Evolutionary conservation across 2,329 filamentous ascomycete genomes (phyloP).

Genomic region (Monilinia laxa): DNA sequence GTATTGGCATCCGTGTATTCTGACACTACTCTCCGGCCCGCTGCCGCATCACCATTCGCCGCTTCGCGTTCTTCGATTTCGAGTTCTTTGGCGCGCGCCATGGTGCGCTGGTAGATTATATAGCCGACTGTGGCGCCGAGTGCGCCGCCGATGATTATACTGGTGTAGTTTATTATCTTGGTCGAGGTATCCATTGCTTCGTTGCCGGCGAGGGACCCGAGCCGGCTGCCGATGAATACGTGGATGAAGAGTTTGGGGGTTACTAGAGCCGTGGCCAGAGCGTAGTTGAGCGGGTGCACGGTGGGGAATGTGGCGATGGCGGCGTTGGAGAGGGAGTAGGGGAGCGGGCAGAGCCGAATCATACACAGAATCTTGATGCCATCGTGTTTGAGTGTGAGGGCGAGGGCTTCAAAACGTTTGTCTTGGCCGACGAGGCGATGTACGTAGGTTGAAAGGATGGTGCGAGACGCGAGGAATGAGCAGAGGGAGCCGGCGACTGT

Average conservation of each 20-base stretch:
- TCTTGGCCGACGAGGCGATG: conserved; percentile 78
- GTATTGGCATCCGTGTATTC: conserved; percentile 32
- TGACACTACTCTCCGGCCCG: conserved; percentile 9
- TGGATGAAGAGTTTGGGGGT: conserved; percentile 87
- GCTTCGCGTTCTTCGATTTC: conserved; percentile 41
- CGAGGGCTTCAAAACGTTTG: conserved; percentile 82
- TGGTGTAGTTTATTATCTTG: conserved; percentile 79
- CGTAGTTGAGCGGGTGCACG: conserved; percentile 73
- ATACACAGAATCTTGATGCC: conserved; percentile 85
- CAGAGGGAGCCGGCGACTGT: conserved; percentile 75
- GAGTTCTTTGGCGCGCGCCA: conserved; percentile 61
- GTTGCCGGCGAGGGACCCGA: conserved; percentile 77
- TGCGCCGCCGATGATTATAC: conserved; percentile 69
- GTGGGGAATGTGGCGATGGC: conserved; percentile 93
- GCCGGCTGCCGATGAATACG: conserved; percentile 83
- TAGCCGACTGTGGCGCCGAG: conserved; percentile 76
- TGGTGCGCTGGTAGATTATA: conserved; percentile 76
- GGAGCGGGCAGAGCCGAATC: conserved; percentile 88
- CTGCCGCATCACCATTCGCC: conserved; percentile 23
- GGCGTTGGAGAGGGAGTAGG: conserved; percentile 90
- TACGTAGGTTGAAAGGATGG: conserved; percentile 75
- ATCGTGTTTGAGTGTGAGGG: conserved; percentile 85
- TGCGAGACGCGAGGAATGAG: conserved; percentile 78
- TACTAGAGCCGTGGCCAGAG: conserved; percentile 76
- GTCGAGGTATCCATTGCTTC: conserved; percentile 78